These are phyloP conservation scores for Aspergillus mulundensis DNA, from an alignment of 495 filamentous ascomycete genomes.

Conservation along the genomic window DNA sequence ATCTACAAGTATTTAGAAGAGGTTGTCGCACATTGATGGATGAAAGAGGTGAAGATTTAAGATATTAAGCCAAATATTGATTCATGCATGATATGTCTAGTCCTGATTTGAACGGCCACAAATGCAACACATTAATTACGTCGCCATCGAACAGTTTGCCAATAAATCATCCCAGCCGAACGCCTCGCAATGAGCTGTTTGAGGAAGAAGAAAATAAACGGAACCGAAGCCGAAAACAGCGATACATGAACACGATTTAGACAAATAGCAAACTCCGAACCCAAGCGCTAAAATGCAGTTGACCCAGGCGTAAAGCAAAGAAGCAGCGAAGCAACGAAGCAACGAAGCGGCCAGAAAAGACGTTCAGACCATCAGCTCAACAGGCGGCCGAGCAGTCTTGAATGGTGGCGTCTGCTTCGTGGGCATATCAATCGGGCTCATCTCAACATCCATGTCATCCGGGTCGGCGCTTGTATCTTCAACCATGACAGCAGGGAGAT, in stretches of 20 bases:
- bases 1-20: too few relatives aligned
- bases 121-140: constrained; percentile 4
- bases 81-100: not conserved
- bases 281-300: constrained; percentile 16
- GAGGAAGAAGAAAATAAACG: not conserved
- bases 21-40: too few relatives aligned
- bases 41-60: not conserved
- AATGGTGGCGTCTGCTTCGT: constrained; percentile 52
- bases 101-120: not conserved
- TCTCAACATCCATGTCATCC: constrained; percentile 33
- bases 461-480: constrained; percentile 74
- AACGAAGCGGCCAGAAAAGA: not conserved
- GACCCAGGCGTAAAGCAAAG: constrained; percentile 12
- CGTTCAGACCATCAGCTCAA: constrained; percentile 74
- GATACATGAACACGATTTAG: not conserved
- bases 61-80: not conserved
- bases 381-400: constrained; percentile 80
- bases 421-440: constrained; percentile 43
- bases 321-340: not conserved
- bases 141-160: not conserved
- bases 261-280: constrained; percentile 1
- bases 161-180: not conserved
- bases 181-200: constrained; percentile 12
- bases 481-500: constrained; percentile 83
- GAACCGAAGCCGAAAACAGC: constrained; percentile 8